Base-by-base conservation (phyloP, 2,329 filamentous ascomycete genomes). In the Polytolypa hystricis region DNA sequence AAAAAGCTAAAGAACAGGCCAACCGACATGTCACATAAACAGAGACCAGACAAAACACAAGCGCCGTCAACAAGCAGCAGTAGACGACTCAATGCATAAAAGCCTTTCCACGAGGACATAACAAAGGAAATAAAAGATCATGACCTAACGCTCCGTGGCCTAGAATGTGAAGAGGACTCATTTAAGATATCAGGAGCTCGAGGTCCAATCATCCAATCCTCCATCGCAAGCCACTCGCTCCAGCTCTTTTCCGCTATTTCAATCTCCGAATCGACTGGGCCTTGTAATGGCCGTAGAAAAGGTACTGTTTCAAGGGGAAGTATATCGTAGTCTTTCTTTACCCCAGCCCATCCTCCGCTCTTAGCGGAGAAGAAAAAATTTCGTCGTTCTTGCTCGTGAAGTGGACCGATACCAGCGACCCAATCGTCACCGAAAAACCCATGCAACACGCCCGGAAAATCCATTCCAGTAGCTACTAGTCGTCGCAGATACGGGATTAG, bases 381-480 rank as follows among this genome's bases (percentile, higher is more conserved):
- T 38, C 85, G 75, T 35, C 91, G 74, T 61, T 98, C 91, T 45
- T 82, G 79, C 57, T 95, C 84, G 54, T 93, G 83, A 41, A 95
- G 67, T 8, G 79, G 76, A 0, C 86, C 82, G 33, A 96, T 71
- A 2, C 91, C 91, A 14, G 73, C 67, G 21, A 67, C 61, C 84
- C 87, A 98, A 54, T 93, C 81, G 46, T 95, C 84, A n/a, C 91
- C 91, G 50, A 96, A 98, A 65, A 95, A 94, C 8, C 86, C 86
- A 54, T 94, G 84, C 42, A 98, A 66, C n/a, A 96, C 79, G 0
- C 78, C 78, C 0, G 82, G 78, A 27, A 78, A 79, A 57, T 96
- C 91, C 65, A 93, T 91, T 2, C 87, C 89, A 0, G 89, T 96
- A 11, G 84, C 84, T 31, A 96, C 78, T 2, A 96, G 72, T 11